These are phyloP conservation scores for Corinectria fuckeliana DNA, from an alignment of 2,329 filamentous ascomycete genomes.

Conservation along the genomic window DNA sequence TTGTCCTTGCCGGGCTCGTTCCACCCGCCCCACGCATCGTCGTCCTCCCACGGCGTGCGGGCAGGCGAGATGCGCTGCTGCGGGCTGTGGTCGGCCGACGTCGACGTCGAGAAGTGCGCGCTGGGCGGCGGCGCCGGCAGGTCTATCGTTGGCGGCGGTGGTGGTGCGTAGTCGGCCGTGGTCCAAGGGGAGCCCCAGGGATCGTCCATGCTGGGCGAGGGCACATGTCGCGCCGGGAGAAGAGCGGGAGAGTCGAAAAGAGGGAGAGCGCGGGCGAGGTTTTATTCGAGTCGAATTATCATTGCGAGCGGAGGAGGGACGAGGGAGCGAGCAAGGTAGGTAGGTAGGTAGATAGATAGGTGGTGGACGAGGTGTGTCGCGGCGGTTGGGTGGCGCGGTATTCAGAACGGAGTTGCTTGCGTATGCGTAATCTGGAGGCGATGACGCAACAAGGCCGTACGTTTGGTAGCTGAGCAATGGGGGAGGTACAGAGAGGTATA, in stretches of 20 bases:
- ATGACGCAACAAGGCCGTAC: conserved; percentile 10
- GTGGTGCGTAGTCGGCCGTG: conserved; percentile 51
- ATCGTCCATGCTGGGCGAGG: conserved; percentile 61
- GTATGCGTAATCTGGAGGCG: conserved; percentile 6
- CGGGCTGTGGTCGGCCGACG: conserved; percentile 33
- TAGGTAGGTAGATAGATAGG: too few species aligned
- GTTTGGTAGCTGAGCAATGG: neutral
- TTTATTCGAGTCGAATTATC: conserved; percentile 23
- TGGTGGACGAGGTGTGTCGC: conserved; percentile 23
- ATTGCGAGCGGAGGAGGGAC: conserved; percentile 27
- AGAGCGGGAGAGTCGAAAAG: neutral
- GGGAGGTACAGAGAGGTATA: neutral
- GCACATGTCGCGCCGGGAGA: conserved; percentile 41
- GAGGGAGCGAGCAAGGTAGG: too few species aligned
- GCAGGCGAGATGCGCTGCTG: conserved; percentile 32
- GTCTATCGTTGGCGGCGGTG: conserved; percentile 48
- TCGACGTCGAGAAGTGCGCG: conserved; percentile 39
- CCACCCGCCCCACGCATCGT: conserved; percentile 47
- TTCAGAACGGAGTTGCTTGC: neutral
- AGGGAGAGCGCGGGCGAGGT: neutral
- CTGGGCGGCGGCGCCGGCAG: conserved; percentile 42
- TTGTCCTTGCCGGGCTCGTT: conserved; percentile 36
- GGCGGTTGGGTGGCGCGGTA: conserved; percentile 22
- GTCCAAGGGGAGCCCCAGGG: conserved; percentile 69
- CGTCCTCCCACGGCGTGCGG: conserved; percentile 42